Evolutionary conservation across 805 yeast species (phyloP).

Genomic region (Saccharomycopsis sp.): DNA sequence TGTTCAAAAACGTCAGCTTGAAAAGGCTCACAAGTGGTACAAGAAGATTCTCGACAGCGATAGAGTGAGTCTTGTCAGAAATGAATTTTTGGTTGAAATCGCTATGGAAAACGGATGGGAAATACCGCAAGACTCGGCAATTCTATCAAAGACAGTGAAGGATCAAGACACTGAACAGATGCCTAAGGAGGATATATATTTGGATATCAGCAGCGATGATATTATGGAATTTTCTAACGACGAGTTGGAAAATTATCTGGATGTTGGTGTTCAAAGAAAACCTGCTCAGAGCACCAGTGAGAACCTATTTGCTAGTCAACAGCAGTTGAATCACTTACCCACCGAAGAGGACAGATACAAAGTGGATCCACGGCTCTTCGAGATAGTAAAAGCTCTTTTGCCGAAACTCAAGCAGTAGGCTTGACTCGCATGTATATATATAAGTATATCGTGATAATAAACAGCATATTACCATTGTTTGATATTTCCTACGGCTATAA

Average conservation of each 20-base stretch:
- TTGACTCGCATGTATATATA: background rate
- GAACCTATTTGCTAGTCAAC: background rate
- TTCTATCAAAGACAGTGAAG: background rate
- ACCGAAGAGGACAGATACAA: slow-evolving; percentile 1
- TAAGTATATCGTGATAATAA: background rate
- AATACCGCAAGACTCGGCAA: background rate
- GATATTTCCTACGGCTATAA: no score
- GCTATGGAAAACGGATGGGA: background rate
- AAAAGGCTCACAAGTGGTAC: background rate
- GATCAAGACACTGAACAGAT: background rate
- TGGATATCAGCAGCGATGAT: background rate
- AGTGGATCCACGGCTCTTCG: background rate
- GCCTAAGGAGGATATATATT: background rate
- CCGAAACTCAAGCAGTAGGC: background rate
- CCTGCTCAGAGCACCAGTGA: background rate
- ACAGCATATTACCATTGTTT: no score
- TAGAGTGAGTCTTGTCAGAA: background rate
- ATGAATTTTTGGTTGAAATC: background rate
- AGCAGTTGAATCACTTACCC: background rate
- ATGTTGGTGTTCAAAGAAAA: background rate
- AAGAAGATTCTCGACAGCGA: background rate
- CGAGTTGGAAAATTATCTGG: background rate
- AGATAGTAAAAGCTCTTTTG: background rate
- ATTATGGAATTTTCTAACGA: background rate
- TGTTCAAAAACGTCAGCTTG: background rate